These are phyloP conservation scores for Didymellaceae sp. DNA, from an alignment of 2,329 filamentous ascomycete species.

Conservation along the genomic window DNA sequence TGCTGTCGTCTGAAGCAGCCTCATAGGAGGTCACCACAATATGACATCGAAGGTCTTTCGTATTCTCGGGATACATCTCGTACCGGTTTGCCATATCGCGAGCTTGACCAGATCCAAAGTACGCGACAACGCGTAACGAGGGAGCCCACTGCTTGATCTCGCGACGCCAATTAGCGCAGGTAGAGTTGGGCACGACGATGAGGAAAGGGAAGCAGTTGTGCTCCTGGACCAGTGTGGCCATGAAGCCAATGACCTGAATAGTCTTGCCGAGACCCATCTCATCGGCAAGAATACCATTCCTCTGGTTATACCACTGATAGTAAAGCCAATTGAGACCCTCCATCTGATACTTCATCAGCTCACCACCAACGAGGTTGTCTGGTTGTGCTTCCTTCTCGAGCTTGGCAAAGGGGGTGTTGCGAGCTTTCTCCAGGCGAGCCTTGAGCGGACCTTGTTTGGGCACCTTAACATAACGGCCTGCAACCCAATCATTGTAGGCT, in stretches of 20 bases:
- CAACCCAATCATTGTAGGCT: constrained; percentile 86
- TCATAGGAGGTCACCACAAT: constrained; percentile 96
- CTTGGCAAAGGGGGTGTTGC: constrained; percentile 68
- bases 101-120: constrained; percentile 78
- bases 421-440: constrained; percentile 71
- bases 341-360: constrained; percentile 91
- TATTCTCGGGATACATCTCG: constrained; percentile 77
- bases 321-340: constrained; percentile 96
- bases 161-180: constrained; percentile 95
- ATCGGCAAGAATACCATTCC: constrained; percentile 91
- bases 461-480: constrained; percentile 75
- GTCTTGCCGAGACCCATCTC: constrained; percentile 99
- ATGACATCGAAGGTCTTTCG: constrained; percentile 79
- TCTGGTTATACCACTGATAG: constrained; percentile 81
- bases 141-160: constrained; percentile 96
- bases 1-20: constrained; percentile 76
- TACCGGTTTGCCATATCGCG: constrained; percentile 79
- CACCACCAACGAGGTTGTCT: constrained; percentile 72
- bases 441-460: constrained; percentile 63
- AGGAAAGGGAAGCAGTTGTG: constrained; percentile 88
- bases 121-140: constrained; percentile 84
- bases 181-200: constrained; percentile 91
- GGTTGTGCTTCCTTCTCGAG: constrained; percentile 77
- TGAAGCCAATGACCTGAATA: constrained; percentile 85
- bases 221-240: constrained; percentile 69